Evolutionary conservation across 2,329 filamentous ascomycete species (phyloP).

Genomic region (Malbranchea cinnamomea): DNA sequence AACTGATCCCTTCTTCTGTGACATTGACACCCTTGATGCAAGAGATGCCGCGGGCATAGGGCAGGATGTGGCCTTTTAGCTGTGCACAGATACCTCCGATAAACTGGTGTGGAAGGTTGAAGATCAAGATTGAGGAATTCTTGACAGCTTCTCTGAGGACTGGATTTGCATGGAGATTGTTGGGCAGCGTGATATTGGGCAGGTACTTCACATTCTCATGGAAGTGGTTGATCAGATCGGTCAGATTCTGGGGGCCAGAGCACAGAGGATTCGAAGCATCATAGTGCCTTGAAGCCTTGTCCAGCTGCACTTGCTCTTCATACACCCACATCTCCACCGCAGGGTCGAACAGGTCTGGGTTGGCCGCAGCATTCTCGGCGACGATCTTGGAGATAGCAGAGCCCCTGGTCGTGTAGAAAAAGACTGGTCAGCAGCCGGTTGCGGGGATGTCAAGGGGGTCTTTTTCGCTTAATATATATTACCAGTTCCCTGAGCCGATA

Average conservation of each 20-base stretch:
- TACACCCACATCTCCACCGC: slow-evolving; percentile 98
- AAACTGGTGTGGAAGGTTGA: slow-evolving; percentile 87
- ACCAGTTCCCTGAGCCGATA: slow-evolving; percentile 95
- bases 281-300: slow-evolving; percentile 59
- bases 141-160: slow-evolving; percentile 54
- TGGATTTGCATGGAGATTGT: slow-evolving; percentile 42
- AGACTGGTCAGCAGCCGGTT: background rate
- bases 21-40: slow-evolving; percentile 98
- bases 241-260: slow-evolving; percentile 69
- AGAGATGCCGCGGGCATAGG: slow-evolving; percentile 83
- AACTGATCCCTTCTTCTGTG: slow-evolving; percentile 64
- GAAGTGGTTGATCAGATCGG: slow-evolving; percentile 71
- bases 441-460: background rate
- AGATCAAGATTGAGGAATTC: slow-evolving; percentile 76
- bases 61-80: slow-evolving; percentile 75
- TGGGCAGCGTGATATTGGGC: slow-evolving; percentile 66
- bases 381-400: slow-evolving; percentile 96
- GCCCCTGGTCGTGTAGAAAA: slow-evolving; percentile 45
- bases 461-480: slow-evolving; percentile 11
- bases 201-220: slow-evolving; percentile 99
- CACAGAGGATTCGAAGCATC: slow-evolving; percentile 41
- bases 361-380: slow-evolving; percentile 71
- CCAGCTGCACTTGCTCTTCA: slow-evolving; percentile 72
- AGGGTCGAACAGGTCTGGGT: slow-evolving; percentile 70
- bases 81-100: slow-evolving; percentile 75